Base-by-base conservation (phyloP, 208 protist species). In the Trypanosoma avium region DNA sequence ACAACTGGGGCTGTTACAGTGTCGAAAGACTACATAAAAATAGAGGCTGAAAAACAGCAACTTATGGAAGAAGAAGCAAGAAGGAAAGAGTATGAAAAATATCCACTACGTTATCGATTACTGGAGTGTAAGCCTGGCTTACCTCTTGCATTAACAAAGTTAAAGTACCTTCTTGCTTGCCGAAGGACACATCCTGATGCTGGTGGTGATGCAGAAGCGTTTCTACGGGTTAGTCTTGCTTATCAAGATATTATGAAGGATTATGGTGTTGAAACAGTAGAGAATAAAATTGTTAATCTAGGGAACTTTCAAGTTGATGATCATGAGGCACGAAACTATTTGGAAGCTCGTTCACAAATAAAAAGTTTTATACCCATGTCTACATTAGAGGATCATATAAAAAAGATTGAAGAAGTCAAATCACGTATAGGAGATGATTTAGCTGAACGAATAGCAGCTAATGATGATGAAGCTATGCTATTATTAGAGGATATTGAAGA, bases 221-320 rank as follows among this genome's bases (percentile, higher is more conserved):
- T 94, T 65, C 63, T 92, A 24, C 77, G 82, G 13, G 82, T 94
- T 3, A 88, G 75, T 52, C 70, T 94, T 9, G 88, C 88, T 2
- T 94, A 94, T 55, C 84, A 94, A 55, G 84, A 94, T 40, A 71
- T 89, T 22, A 89, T 94, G 82, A 91, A 92, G 66, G 88, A 94
- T 61, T 92, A 90, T 67, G 88, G 88, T 30, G 82, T 94, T 33
- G 84, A 94, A 56, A 92, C 84, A 13, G 81, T 91, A 0, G 84
- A 92, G 62, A 92, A 92, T 60, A 67, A 88, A 43, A 86, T 94
- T 45, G 88, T 92, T 24, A 91, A 94, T 60, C 47, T 94, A 13
- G 88, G 88, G 0, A 94, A 94, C 69, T 89, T 88, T 52, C 88
- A 94, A 48, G 69, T 76, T 1, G 84, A 91, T 52, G 57, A 79